These are phyloP conservation scores for Colletotrichum sp. DNA, from an alignment of 2,329 filamentous ascomycete genomes.

Conservation along the genomic window DNA sequence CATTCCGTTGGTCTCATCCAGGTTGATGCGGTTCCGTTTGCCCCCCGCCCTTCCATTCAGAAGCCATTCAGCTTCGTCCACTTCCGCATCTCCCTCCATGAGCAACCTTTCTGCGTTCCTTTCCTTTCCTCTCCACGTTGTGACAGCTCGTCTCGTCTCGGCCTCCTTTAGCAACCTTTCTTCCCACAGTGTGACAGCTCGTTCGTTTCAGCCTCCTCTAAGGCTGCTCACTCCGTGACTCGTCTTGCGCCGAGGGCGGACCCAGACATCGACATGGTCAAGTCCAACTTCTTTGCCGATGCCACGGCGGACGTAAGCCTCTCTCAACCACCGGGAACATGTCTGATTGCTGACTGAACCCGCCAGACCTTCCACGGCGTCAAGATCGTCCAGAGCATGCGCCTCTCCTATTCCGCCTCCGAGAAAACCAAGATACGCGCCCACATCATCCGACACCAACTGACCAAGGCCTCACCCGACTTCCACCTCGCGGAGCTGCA, in stretches of 20 bases:
- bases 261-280: not conserved
- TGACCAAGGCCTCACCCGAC: not conserved
- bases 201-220: not conserved
- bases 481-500: not conserved
- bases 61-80: not conserved
- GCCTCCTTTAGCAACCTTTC: not conserved
- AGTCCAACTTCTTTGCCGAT: not conserved
- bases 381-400: not conserved
- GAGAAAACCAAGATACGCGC: not conserved
- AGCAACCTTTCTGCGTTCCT: not conserved
- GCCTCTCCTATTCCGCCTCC: not conserved
- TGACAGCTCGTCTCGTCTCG: not conserved
- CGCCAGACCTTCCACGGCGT: not conserved
- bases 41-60: not conserved
- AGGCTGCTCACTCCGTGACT: not conserved
- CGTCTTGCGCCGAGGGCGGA: not conserved
- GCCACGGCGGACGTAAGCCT: not conserved
- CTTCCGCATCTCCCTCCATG: not conserved
- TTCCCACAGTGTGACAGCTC: not conserved
- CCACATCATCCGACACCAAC: not conserved
- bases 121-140: not conserved
- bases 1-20: not conserved
- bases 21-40: not conserved
- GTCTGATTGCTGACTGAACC: not conserved
- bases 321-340: not conserved